Base-by-base conservation (phyloP, 352 stramenopile genomes). In the Salisapilia sapeloensis region DNA sequence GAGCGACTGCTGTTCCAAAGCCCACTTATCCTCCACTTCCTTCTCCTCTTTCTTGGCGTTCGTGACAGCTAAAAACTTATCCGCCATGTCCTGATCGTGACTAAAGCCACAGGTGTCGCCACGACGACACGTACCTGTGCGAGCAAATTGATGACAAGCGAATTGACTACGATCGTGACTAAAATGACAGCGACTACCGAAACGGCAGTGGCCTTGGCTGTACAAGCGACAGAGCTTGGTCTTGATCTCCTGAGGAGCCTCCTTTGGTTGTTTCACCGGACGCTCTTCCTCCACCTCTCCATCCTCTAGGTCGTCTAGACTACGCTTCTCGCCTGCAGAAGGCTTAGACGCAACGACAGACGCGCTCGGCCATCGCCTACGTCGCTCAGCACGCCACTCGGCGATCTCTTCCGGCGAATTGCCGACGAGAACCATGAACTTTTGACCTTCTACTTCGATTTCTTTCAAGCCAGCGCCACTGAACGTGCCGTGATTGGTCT, bases 361-460 rank as follows among this genome's bases (percentile, higher is more conserved):
- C 7, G 23, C 14, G 45, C 58, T 51, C 28, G 53, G 57, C 66
- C 70, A 89, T 26, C 60, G 72, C 32, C 77, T 80, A 13, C 72
- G 56, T 12, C 72, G 61, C 30, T 89, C 72, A 14, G 66, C 64
- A 5, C 72, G 64, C 72, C 72, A 89, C 34, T 76, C 74, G 0
- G 53, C 42, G 42, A 89, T 89, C 31, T 89, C 72, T 33, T 85
- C 64, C 0, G 60, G 61, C 14, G 69, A 85, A 22, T 89, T 77
- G 11, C 72, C 72, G 13, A 89, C 59, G 8, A 89, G 38, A n/a
- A 89, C 72, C 48, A 66, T 72, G 38, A 89, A 89, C 42, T 78
- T 85, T 29, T 89, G 72, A n/a, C 69, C 72, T 48, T 89, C 72
- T 33, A 89, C 52, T 8, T 84, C 72, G 19, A 89, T 80, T 24